Percentiles rank a stretch among this genome's conserved stretches.
Conservation (phyloP, 78 protist genomes). For the Capsaspora owczarzaki region DNA sequence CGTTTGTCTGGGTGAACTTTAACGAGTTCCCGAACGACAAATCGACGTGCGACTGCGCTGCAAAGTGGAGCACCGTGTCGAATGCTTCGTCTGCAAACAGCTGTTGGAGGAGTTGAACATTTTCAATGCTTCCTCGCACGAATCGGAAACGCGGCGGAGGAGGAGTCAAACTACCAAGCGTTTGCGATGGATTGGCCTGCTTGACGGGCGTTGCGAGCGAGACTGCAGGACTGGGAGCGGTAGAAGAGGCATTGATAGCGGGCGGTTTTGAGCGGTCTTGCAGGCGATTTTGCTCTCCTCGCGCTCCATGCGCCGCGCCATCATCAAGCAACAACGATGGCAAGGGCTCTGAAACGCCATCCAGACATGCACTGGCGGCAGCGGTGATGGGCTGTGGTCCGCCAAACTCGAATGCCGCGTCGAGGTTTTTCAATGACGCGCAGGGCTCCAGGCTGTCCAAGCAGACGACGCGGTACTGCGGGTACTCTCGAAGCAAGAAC, state of each 20-base stretch:
- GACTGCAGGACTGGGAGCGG: no score
- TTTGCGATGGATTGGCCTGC: no score
- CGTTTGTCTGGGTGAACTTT: slow-evolving; percentile 72
- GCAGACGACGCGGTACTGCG: slow-evolving; percentile 35
- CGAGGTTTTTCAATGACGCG: slow-evolving; percentile 53
- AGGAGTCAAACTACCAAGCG: background rate
- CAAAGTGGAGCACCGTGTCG: slow-evolving; percentile 90
- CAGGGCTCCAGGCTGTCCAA: slow-evolving; percentile 84
- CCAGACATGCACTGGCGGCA: background rate
- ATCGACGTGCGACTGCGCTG: slow-evolving; percentile 93
- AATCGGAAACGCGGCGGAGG: background rate
- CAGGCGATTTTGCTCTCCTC: background rate
- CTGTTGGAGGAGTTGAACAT: background rate
- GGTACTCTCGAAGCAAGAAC: slow-evolving; percentile 22
- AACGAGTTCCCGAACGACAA: slow-evolving; percentile 65
- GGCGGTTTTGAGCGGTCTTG: no score
- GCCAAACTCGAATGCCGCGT: slow-evolving; percentile 20
- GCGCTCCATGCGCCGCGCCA: background rate
- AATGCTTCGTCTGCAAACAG: slow-evolving; percentile 50
- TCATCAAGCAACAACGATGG: background rate
- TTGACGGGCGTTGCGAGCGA: no score
- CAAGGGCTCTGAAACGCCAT: background rate
- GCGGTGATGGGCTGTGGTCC: background rate
- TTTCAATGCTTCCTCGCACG: background rate
- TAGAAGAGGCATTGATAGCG: no score